These are phyloP conservation scores for Entamoeba dispar DNA, from an alignment of 208 protist species.

Conservation along the genomic window DNA sequence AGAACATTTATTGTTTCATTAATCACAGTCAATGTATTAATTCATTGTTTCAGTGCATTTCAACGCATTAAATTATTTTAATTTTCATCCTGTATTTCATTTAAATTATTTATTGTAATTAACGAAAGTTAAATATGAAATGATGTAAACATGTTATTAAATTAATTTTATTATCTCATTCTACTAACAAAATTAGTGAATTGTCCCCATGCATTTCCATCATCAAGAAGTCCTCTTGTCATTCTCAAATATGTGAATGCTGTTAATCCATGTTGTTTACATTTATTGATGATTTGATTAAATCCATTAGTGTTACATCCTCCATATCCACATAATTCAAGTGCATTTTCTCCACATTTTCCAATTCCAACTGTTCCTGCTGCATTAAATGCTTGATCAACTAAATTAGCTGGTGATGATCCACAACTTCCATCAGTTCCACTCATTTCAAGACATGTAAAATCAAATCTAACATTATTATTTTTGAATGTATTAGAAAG, in stretches of 20 bases:
- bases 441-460: constrained; percentile 38
- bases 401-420: not conserved
- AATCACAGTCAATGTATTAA: too few species aligned
- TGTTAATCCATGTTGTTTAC: not conserved
- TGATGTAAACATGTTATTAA: too few species aligned
- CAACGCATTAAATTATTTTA: too few species aligned
- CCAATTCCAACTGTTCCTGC: not conserved
- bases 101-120: too few species aligned
- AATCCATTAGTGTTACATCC: not conserved
- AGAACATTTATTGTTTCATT: too few species aligned
- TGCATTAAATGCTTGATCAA: not conserved
- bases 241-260: not conserved
- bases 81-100: too few species aligned
- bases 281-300: not conserved
- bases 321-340: not conserved
- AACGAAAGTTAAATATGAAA: too few species aligned
- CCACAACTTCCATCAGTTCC: not conserved
- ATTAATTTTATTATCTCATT: not conserved
- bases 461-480: constrained; percentile 15
- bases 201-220: not conserved
- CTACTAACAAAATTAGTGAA: not conserved
- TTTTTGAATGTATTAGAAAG: constrained; percentile 15
- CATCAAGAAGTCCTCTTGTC: not conserved
- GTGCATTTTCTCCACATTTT: not conserved
- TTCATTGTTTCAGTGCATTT: too few species aligned